These are phyloP conservation scores for Helichrysum umbraculigerum DNA, from an alignment of 129 eudicot species.

Conservation along the genomic window DNA sequence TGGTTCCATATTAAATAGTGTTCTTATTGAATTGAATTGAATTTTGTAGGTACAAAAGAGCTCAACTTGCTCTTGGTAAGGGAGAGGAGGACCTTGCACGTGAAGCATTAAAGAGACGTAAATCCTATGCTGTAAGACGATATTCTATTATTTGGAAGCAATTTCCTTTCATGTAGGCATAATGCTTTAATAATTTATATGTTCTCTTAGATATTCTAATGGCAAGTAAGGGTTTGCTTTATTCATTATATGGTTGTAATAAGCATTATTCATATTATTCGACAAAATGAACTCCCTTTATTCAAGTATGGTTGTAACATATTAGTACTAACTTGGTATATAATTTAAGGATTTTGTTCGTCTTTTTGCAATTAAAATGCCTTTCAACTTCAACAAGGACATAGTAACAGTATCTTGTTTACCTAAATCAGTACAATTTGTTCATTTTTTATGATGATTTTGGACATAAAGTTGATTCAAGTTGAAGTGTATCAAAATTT, in stretches of 20 bases:
- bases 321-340: neutral
- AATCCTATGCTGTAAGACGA: slow-evolving; percentile 85
- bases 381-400: neutral
- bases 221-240: neutral
- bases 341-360: neutral
- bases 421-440: neutral
- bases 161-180: neutral
- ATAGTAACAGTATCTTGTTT: neutral
- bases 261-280: neutral
- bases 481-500: neutral
- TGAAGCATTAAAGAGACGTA: slow-evolving; percentile 95
- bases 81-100: slow-evolving; percentile 99
- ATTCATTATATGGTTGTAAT: slow-evolving; percentile 1
- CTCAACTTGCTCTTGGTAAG: slow-evolving; percentile 94
- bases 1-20: neutral
- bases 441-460: neutral
- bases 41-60: slow-evolving; percentile 72
- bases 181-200: slow-evolving; percentile 16
- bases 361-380: too few species aligned
- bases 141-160: slow-evolving; percentile 4
- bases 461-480: neutral
- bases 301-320: neutral
- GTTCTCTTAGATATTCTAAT: neutral
- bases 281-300: neutral
- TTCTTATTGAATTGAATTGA: slow-evolving; percentile 6